Evolutionary conservation across 495 filamentous ascomycete genomes (phyloP).

Genomic region (Penicillium paxilli): DNA sequence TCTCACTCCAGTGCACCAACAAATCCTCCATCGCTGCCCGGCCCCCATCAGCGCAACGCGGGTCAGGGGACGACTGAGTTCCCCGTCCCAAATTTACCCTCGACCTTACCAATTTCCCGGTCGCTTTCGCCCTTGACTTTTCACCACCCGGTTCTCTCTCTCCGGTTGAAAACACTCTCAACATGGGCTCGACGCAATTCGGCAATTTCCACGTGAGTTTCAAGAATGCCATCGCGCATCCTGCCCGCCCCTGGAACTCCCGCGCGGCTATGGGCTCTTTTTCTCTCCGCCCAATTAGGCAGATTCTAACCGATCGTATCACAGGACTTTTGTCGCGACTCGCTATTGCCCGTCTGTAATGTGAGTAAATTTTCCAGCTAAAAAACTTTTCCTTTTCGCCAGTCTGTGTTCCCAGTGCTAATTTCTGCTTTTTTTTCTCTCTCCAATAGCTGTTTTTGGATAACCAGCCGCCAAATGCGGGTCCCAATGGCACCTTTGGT

Average conservation of each 20-base stretch:
- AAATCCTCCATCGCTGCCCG: background rate
- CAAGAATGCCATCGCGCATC: background rate
- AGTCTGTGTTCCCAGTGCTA: no score
- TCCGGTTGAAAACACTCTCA: constrained; percentile 12
- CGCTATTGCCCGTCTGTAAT: constrained; percentile 94
- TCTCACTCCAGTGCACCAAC: background rate
- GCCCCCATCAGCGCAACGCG: constrained; percentile 14
- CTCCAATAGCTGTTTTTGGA: constrained; percentile 48
- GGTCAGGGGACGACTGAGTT: constrained; percentile 32
- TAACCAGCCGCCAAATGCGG: constrained; percentile 34
- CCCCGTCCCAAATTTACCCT: constrained; percentile 9
- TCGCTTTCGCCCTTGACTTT: background rate
- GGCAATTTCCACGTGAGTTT: constrained; percentile 84
- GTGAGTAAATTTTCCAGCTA: constrained; percentile 59
- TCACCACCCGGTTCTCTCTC: background rate
- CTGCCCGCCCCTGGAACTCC: background rate
- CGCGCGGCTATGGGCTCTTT: constrained; percentile 12
- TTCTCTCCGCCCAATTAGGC: constrained; percentile 5
- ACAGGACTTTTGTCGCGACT: constrained; percentile 94
- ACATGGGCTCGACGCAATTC: constrained; percentile 69
- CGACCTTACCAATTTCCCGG: no score
- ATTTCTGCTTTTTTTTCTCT: background rate
- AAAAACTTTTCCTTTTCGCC: background rate
- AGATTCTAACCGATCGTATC: constrained; percentile 25
- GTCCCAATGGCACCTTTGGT: constrained; percentile 51